Evolutionary conservation across 257 asterid genomes (phyloP), one percentile per base, ranked within the genome.

Genomic region (Capsicum chinense): DNA sequence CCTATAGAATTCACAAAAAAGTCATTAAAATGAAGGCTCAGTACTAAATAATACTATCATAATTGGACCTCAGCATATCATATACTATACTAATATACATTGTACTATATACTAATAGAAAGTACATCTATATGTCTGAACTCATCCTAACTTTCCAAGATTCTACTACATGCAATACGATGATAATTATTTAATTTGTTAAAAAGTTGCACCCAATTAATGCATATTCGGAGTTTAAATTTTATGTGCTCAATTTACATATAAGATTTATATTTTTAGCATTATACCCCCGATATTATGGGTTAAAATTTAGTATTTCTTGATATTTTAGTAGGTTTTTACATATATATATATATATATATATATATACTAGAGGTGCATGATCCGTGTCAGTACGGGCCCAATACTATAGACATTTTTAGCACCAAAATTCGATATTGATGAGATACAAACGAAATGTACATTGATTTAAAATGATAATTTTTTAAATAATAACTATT

Each of bases 1-100:
- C 37, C 48, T 19, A 42, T 48, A 87, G 93, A 90, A 89, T 89
- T 39, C 9, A 71, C 87, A 85, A 39, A 86, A 88, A 88, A 91
- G 87, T 88, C 59, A 83, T 83, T 4, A 86, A 85, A 86, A 84
- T 81, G 88, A 85, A 68, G 91, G 84, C 78, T 67, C 81, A 54
- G 81, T 85, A 70, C 86, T 71, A 60, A 63, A 83, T 80, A 85
- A 64, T 81, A 26, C 33, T 26, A 87, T 67, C 76, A 79, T 85
- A 37, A 82, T 89, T 91, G 86, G 83, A 84, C 44, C 84, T 85
- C 12, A 76, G 59, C 85, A 83, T 88, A 85, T 80, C 39, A 80
- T 80, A 58, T 59, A 80, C 19, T 60, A 42, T 14, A 33, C 19
- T 14, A 35, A 84, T 88, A 85, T 60, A 11, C 17, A 9, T 17